Base-by-base conservation (phyloP, 441 rosid species). In the Jatropha multifida region DNA sequence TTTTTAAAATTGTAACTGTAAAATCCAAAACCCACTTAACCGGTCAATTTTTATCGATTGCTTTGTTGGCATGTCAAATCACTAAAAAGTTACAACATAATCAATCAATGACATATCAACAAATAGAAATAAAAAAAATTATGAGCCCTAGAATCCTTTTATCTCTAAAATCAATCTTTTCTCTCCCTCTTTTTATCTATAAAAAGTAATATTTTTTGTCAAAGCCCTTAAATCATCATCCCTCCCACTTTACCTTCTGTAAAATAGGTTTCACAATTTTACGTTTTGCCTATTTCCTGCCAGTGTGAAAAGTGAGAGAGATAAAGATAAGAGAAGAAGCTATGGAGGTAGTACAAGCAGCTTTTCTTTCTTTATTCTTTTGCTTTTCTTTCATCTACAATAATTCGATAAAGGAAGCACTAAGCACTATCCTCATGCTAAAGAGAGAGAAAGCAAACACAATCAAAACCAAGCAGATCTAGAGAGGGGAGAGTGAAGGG, bases 231-330 rank as follows among this genome's bases (percentile, higher is more conserved):
- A 32, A 1, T 32, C 2, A 32, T 32, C 32, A 32, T 32, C 32
- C 32, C 32, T 32, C 32, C 56, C 56, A 14, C 12, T 4, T 12
- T 12, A 51, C 17, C 2, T 12, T 12, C 5, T 12, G 5, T 13
- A 51, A 11, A 7, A 7, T 0, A 32, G 17, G 17, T 10, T 51
- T 51, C 17, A 14, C 3, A 0, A 7, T 26, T 12, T 27, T 8
- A 61, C 8, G 8, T 32, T 32, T 32, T 41, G 37, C 6, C 18
- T 27, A 40, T 49, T 60, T 60, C 32, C 38, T 63, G 51, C 38
- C 8, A 64, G 73, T 74, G 79, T 74, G 75, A 74, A 78, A 78
- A 52, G 55, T 48, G 40, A 59, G 65, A 23, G 55, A 38, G 65
- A 59, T 37, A 67, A 49, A 40, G 58, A 40, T 18, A 42, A 18